Percentiles rank a stretch among this genome's conserved stretches.
These are phyloP conservation scores for Pilatotrama ljubarskyi DNA, from an alignment of 768 basidiomycete genomes.

Conservation along the genomic window DNA sequence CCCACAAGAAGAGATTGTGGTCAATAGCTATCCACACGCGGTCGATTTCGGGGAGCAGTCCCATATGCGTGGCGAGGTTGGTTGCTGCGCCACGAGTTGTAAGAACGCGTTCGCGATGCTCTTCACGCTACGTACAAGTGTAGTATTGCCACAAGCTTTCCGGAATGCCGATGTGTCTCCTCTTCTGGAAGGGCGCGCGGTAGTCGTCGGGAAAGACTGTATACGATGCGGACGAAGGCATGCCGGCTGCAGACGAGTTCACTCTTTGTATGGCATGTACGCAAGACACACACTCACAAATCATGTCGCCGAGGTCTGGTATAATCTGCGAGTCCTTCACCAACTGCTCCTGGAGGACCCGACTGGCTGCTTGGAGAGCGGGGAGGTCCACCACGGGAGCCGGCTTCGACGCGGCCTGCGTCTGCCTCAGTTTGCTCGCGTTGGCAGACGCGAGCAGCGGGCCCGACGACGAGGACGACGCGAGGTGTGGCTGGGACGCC, in stretches of 20 bases:
- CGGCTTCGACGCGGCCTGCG: slow-evolving; percentile 26
- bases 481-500: slow-evolving; percentile 15
- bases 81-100: slow-evolving; percentile 45
- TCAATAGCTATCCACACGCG: slow-evolving; percentile 95
- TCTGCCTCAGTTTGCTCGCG: slow-evolving; percentile 18
- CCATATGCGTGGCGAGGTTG: slow-evolving; percentile 79
- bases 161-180: slow-evolving; percentile 73
- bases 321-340: slow-evolving; percentile 72
- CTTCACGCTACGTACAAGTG: slow-evolving; percentile 48
- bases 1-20: slow-evolving; percentile 94
- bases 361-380: slow-evolving; percentile 65
- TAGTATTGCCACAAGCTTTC: slow-evolving; percentile 79
- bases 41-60: slow-evolving; percentile 89
- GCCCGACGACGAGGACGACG: slow-evolving; percentile 14
- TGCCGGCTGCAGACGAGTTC: slow-evolving; percentile 46
- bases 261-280: not conserved
- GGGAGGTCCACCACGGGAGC: slow-evolving; percentile 52
- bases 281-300: slow-evolving; percentile 1
- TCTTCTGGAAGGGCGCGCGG: slow-evolving; percentile 78
- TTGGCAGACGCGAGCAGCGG: slow-evolving; percentile 13
- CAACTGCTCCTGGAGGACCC: slow-evolving; percentile 66
- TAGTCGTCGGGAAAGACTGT: slow-evolving; percentile 76
- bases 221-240: slow-evolving; percentile 73
- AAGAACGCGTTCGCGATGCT: slow-evolving; percentile 14
- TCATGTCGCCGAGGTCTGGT: slow-evolving; percentile 71